phyloP scores from a whole-genome alignment of 495 filamentous ascomycete species.

The Apodospora peruviana region DNA sequence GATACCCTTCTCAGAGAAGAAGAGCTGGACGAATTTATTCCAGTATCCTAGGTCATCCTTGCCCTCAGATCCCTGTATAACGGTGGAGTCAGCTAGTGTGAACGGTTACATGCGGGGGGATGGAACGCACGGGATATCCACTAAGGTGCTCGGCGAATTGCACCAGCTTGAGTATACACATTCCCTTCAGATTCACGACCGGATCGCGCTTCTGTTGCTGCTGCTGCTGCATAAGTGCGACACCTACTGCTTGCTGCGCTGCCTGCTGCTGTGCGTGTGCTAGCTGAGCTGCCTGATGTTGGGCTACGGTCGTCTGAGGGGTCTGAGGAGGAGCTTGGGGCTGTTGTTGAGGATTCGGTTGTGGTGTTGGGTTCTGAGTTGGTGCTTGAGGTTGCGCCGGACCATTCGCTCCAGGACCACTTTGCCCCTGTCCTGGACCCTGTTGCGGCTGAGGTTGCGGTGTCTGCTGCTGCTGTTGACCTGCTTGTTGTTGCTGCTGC shows the following conservation, averaged over 20 bases:
- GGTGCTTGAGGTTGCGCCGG: conserved; percentile 25
- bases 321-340: conserved; percentile 39
- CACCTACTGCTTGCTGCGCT: conserved; percentile 15
- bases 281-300: conserved; percentile 34
- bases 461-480: conserved; percentile 29
- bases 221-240: conserved; percentile 20
- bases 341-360: conserved; percentile 34
- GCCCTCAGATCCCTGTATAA: conserved; percentile 45
- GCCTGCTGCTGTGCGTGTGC: conserved; percentile 39
- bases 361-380: conserved; percentile 24
- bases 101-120: background rate
- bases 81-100: conserved; percentile 8
- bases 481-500: conserved; percentile 27
- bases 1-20: conserved; percentile 67
- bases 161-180: conserved; percentile 58
- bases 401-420: conserved; percentile 18
- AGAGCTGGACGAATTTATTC: conserved; percentile 66
- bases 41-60: conserved; percentile 63
- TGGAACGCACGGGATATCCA: conserved; percentile 49
- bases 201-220: conserved; percentile 49
- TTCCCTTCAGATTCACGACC: conserved; percentile 48
- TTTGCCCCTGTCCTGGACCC: conserved; percentile 40
- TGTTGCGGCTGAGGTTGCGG: conserved; percentile 36
- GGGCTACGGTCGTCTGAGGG: conserved; percentile 45
- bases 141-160: conserved; percentile 68